Evolutionary conservation across 768 basidiomycete species (phyloP).

Genomic region (Mycena alexandri): DNA sequence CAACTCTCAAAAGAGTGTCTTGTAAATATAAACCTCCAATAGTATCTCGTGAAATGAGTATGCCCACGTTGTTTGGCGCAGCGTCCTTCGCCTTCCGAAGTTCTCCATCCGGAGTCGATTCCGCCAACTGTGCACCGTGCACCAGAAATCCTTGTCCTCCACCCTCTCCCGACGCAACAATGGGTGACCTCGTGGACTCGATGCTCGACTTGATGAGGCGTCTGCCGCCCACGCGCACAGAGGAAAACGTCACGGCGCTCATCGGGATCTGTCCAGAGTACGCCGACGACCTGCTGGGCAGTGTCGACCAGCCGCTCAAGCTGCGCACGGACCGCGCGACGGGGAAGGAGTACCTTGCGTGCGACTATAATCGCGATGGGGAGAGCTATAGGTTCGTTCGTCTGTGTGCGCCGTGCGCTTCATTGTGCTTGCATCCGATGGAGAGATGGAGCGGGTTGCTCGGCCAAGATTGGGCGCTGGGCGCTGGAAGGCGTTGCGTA

Average conservation of each 20-base stretch:
- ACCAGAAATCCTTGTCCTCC: background rate
- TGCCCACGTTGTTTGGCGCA: slow-evolving; percentile 21
- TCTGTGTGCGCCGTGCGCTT: background rate
- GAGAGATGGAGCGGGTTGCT: slow-evolving; percentile 1
- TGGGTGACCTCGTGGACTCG: slow-evolving; percentile 87
- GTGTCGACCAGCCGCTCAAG: slow-evolving; percentile 94
- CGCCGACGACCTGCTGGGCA: slow-evolving; percentile 94
- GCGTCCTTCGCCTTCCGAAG: slow-evolving; percentile 10
- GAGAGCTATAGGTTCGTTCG: slow-evolving; percentile 86
- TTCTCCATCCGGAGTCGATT: background rate
- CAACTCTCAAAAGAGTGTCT: background rate
- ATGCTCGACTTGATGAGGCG: slow-evolving; percentile 97
- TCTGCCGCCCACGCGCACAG: slow-evolving; percentile 90
- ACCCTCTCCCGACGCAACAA: slow-evolving; percentile 43
- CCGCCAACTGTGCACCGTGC: slow-evolving; percentile 1
- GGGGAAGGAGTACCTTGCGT: slow-evolving; percentile 91
- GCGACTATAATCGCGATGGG: slow-evolving; percentile 94
- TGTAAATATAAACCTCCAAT: background rate
- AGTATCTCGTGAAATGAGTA: background rate
- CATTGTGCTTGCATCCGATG: background rate
- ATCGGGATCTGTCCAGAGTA: slow-evolving; percentile 90
- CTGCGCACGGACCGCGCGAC: slow-evolving; percentile 83
- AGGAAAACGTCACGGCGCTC: slow-evolving; percentile 88
- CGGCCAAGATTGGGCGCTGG: background rate
- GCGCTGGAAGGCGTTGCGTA: too few relatives aligned